Evolutionary conservation across 2,329 filamentous ascomycete species (phyloP), one percentile per base, ranked within the genome.

Genomic region (Venturia oleaginea): DNA sequence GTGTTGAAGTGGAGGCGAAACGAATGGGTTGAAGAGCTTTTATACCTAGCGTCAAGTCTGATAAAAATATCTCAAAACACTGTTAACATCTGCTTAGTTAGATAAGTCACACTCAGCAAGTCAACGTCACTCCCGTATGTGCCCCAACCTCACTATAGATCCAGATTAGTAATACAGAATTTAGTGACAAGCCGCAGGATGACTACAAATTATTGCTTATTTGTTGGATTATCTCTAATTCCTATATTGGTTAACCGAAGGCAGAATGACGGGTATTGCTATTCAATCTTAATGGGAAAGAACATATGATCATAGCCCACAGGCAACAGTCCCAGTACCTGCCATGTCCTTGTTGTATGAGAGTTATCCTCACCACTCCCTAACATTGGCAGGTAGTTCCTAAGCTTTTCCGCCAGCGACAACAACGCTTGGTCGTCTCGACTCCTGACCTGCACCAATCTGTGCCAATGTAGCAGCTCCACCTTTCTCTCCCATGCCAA

Each of bases 391-490:
- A 22, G 43, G 6, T 54, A 6, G 48, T 24, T 19, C 22, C 24
- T 54, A 27, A 15, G 3, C 15, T 24, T 54, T 54, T 54, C 24
- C 48, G 8, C 13, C 48, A 30, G 24, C 22, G 5, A 7, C 2
- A 3, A 59, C 57, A 59, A 59, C 38, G n/a, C 57, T 59, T 3
- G 19, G 24, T 11, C 32, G 24, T 59, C 32, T 37, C 38, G 24
- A 40, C 22, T 59, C 57, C 22, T 59, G 57, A 4, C n/a, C 57
- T 27, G 32, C 57, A 32, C 68, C 70, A 57, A 74, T 71, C 40
- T 75, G 71, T 4, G 67, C 68, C 34, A 76, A 62, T 30, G 68
- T 71, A 66, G 69, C 67, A 17, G 68, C 63, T 19, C 69, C 59
- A 2, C 27, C 51, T 10, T 68, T 62, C 55, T 75, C 43, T 10